Evolutionary conservation across 106 monocot species (phyloP), one percentile per base, ranked within the genome.

Genomic region (Acanthochlamys bracteata): DNA sequence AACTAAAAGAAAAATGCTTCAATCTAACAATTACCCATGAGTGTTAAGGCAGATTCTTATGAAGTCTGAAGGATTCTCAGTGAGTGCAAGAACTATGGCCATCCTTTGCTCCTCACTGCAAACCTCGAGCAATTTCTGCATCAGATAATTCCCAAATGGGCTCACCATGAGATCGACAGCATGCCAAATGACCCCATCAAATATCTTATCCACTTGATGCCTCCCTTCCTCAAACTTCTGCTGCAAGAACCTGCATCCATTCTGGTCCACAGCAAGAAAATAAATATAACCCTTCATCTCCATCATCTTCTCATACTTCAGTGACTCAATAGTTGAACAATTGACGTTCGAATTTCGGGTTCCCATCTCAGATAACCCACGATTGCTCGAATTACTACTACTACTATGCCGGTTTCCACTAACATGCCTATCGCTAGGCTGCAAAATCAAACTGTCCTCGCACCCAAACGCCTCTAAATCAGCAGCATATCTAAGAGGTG

Each of bases 111-210:
- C 78, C 14, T 89, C 86, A 24, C 54, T 78, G 62, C 86, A 89
- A 10, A 79, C 66, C 12, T 83, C 83, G 16, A 93, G 54, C 26
- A 93, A 12, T 74, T 89, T 89, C 76, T 93, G 93, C 71, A 89
- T 74, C 17, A 93, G 81, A 73, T 93, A 93, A 61, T 93, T 93
- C 10, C 74, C 93, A 77, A 82, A 93, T 7, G 76, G 70, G 55
- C 86, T 73, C 27, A 70, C 70, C 93, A 89, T 86, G 20, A 93
- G 75, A 60, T 89, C 93, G 8, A 33, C 55, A 1, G 79, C 60
- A 73, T 89, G 81, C 41, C 66, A 67, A 7, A 89, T 72, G 17
- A 89, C 69, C 52, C 79, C 89, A 60, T 76, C 57, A 61, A 89
- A 86, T 58, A 93, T 79, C 57, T 68, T 24, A 47, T 83, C 79